Evolutionary conservation across 305 asterid species (phyloP), one percentile per base, ranked within the genome.

Genomic region (Fraxinus floribunda): DNA sequence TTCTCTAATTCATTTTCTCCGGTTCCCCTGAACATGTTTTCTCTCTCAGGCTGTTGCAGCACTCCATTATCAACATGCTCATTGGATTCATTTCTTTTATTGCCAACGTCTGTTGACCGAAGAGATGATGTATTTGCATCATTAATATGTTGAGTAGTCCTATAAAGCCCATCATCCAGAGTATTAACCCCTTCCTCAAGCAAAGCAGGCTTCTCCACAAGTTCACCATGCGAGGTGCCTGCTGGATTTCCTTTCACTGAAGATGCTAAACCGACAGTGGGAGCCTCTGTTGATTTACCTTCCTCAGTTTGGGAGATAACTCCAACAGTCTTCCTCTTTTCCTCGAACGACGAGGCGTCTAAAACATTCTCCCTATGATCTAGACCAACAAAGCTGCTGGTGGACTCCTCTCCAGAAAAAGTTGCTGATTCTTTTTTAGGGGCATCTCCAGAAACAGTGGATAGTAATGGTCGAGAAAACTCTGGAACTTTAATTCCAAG

Each of bases 401-500:
- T 89, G 57, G 94, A 89, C 85, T 92, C 94, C 88, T 96, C 97
- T 78, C 88, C 92, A 79, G 97, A 90, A 80, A 94, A 91, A 78
- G 89, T 80, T 32, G 90, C 34, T 75, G 88, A 79, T 84, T 88
- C 94, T 84, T 89, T 93, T 16, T 52, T 84, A 52, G 83, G 83
- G 86, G 82, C 88, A 81, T 88, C 81, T 83, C 80, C 89, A 79
- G 90, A 83, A 83, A 83, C 89, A 81, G 81, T 52, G 55, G 88
- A 60, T 80, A 91, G 81, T 80, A 91, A 49, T 55, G 98, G 93
- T 77, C 78, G 90, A 84, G 97, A 88, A 78, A 93, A 85, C 77
- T 86, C 92, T 36, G 95, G 88, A 80, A 93, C 87, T 66, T 93
- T 92, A 79, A 94, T 91, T 85, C 99, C 98, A 85, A 96, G 97